Evolutionary conservation across 441 rosid genomes (phyloP), one percentile per base, ranked within the genome.

Genomic region (Isatis lusitanica): DNA sequence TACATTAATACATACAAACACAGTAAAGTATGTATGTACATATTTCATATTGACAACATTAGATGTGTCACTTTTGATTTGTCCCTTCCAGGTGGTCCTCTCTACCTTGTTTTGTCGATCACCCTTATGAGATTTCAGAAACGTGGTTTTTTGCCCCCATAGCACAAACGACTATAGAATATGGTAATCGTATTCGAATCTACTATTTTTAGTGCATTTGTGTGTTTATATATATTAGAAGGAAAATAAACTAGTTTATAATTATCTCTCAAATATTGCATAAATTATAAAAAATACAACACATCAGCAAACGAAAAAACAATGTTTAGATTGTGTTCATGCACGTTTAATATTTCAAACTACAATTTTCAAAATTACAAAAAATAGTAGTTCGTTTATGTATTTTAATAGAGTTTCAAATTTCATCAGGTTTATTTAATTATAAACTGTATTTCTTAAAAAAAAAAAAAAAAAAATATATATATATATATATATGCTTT

Each of bases 41-140:
- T 31, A 42, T 6, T 9, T 64, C 57, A 17, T 18, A 65, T 33
- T 35, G 58, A 36, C 31, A 65, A 65, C 51, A 28, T 67, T 26
- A 39, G 61, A 51, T 66, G 17, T 52, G 39, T 67, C 71, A 38
- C 63, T 40, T 52, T 67, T 28, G 18, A 40, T 67, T 40, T 53
- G 63, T 67, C 52, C 11, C 16, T 11, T 53, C 12, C 13, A 26
- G 13, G 52, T 67, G 52, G 62, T 67, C 71, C 42, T 40, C 62
- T 67, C 30, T 53, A 15, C 28, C 33, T 13, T 24, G n/a, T 67
- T 53, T 67, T 40, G 38, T 66, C 48, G 26, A 66, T 66, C 48
- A 51, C 43, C 33, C 60, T 21, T 50, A 9, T 38, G n/a, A 40
- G 28, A 10, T 53, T 52, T 28, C 12, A 10, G 60, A 17, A 47